Conservation (phyloP, 176 grass and related monocot genomes). For the Avena insularis region DNA sequence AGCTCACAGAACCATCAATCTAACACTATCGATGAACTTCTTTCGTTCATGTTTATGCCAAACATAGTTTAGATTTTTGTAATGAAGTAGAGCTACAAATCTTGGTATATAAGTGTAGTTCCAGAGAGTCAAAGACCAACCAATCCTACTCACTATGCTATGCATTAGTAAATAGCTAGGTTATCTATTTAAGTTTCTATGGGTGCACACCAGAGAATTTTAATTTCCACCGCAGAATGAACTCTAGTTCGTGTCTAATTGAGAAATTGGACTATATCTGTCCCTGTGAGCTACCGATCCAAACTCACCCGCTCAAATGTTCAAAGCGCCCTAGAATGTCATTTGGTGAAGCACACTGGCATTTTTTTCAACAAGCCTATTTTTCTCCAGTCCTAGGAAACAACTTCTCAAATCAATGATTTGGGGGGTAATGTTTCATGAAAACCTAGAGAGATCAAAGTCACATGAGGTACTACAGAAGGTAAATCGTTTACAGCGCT, state of each 20-base stretch:
- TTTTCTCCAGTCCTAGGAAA: background rate
- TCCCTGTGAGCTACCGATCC: conserved; percentile 10
- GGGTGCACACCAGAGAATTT: conserved; percentile 5
- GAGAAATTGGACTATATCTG: conserved; percentile 19
- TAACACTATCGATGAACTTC: background rate
- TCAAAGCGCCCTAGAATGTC: conserved; percentile 3
- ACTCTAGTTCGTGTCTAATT: conserved; percentile 2
- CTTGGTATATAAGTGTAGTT: background rate
- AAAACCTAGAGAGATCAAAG: conserved; percentile 22
- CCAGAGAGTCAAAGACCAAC: background rate
- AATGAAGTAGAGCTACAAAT: background rate
- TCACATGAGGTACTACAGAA: background rate
- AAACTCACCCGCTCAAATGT: background rate
- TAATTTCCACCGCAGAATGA: conserved; percentile 13
- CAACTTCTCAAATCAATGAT: conserved; percentile 13
- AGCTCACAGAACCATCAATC: background rate
- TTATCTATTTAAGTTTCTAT: background rate
- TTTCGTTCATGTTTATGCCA: background rate
- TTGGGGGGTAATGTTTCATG: background rate
- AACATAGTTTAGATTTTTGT: conserved; percentile 14
- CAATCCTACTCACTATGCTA: background rate
- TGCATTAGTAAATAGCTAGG: conserved; percentile 8
- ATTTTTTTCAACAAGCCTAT: background rate
- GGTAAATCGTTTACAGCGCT: background rate
- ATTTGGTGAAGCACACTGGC: background rate